These are phyloP conservation scores for Hanseniaspora vineae DNA, from an alignment of 805 yeast genomes.

Conservation along the genomic window DNA sequence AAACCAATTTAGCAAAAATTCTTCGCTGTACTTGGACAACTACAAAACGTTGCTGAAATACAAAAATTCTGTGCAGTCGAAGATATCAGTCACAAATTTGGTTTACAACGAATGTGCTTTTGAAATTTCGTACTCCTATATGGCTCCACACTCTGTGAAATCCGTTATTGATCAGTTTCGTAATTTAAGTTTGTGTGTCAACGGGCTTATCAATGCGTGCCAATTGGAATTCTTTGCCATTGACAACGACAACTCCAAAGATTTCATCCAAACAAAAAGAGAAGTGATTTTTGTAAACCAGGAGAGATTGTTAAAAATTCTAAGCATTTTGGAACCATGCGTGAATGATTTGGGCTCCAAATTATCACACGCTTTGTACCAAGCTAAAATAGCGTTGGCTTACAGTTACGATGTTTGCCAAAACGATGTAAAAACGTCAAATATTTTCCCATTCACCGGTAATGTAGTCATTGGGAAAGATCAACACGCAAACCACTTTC, in stretches of 20 bases:
- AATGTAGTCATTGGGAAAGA: too few species aligned
- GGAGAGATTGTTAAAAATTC: slow-evolving; percentile 18
- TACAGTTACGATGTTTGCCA: slow-evolving; percentile 29
- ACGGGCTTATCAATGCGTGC: slow-evolving; percentile 35
- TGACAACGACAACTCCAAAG: slow-evolving; percentile 13
- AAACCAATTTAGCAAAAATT: slow-evolving; percentile 6
- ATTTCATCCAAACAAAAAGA: slow-evolving; percentile 14
- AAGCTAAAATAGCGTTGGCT: slow-evolving; percentile 24
- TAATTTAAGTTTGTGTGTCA: slow-evolving; percentile 22
- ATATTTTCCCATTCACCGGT: neutral
- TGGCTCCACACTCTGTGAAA: slow-evolving; percentile 31
- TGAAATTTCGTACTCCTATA: slow-evolving; percentile 35
- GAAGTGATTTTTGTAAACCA: slow-evolving; percentile 28
- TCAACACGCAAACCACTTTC: slow-evolving; percentile 7
- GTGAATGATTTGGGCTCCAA: slow-evolving; percentile 23
- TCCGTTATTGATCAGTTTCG: slow-evolving; percentile 23
- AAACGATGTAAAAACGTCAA: slow-evolving; percentile 10
- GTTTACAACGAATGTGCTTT: slow-evolving; percentile 35
- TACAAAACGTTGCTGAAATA: slow-evolving; percentile 21
- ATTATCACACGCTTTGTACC: slow-evolving; percentile 23
- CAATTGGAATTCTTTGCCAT: slow-evolving; percentile 31
- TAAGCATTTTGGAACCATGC: slow-evolving; percentile 21
- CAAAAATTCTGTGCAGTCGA: slow-evolving; percentile 23
- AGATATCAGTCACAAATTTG: slow-evolving; percentile 24
- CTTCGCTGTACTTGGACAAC: slow-evolving; percentile 5